Conservation (phyloP, 192 early-diverging fungal species). For the Backusella sp. region DNA sequence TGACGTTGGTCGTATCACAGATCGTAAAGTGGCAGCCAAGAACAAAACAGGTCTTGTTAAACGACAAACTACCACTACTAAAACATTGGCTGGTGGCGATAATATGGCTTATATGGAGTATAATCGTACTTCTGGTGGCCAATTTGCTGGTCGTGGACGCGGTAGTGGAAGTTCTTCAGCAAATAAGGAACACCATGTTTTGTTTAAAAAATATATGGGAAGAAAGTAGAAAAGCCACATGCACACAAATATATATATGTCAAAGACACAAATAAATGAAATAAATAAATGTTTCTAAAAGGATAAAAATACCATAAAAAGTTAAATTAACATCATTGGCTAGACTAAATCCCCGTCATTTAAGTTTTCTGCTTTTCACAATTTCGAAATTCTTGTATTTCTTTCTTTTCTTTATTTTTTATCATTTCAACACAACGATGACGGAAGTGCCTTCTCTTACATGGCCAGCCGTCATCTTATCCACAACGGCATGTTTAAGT, state of each 20-base stretch:
- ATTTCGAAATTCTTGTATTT: background rate
- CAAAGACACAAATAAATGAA: background rate
- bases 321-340: background rate
- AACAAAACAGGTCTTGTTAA: slow-evolving; percentile 38
- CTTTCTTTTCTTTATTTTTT: slow-evolving; percentile 4
- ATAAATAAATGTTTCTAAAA: background rate
- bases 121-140: slow-evolving; percentile 31
- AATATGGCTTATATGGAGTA: slow-evolving; percentile 93
- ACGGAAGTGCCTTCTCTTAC: background rate
- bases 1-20: slow-evolving; percentile 46
- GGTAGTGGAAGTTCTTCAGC: slow-evolving; percentile 31
- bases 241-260: background rate
- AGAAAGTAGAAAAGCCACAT: slow-evolving; percentile 33
- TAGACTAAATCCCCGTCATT: background rate
- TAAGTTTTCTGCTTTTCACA: background rate
- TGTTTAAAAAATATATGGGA: slow-evolving; percentile 67
- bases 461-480: slow-evolving; percentile 11
- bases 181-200: slow-evolving; percentile 56
- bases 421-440: background rate
- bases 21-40: slow-evolving; percentile 36
- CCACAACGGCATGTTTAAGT: slow-evolving; percentile 11
- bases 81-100: slow-evolving; percentile 84
- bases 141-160: slow-evolving; percentile 34
- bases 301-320: background rate
- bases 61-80: slow-evolving; percentile 65